phyloP scores from a whole-genome alignment of 2,329 filamentous ascomycete genomes.

The Neurospora sp. region DNA sequence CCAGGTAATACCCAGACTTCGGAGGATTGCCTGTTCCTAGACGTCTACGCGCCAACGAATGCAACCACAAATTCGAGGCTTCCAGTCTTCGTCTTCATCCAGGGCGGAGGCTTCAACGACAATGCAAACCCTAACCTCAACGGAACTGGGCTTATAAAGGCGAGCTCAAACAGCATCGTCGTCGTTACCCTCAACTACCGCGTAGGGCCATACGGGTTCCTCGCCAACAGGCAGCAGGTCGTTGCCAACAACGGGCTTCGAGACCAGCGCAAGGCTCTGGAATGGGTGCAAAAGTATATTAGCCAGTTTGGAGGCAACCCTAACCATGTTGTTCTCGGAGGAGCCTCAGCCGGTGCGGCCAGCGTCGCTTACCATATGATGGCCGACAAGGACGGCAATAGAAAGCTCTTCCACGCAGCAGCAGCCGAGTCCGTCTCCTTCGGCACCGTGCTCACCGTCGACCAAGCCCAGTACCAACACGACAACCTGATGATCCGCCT shows the following conservation, averaged over 20 bases:
- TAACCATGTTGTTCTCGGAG: constrained; percentile 51
- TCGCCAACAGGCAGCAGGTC: constrained; percentile 47
- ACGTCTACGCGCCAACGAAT: constrained; percentile 50
- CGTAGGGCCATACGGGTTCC: constrained; percentile 64
- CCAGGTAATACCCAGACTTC: constrained; percentile 21
- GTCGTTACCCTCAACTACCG: constrained; percentile 70
- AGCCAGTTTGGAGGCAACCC: constrained; percentile 40
- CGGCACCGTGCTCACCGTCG: constrained; percentile 34
- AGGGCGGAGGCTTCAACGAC: constrained; percentile 46
- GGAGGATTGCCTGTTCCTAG: constrained; percentile 63
- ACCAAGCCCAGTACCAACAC: constrained; percentile 43
- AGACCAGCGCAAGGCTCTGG: constrained; percentile 58
- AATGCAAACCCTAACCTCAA: constrained; percentile 39
- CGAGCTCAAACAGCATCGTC: constrained; percentile 49
- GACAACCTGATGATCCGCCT: constrained; percentile 35
- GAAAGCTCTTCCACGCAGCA: constrained; percentile 40
- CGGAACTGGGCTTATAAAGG: constrained; percentile 46
- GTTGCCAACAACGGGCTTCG: constrained; percentile 59
- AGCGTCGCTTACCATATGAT: constrained; percentile 56
- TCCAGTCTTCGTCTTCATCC: constrained; percentile 27
- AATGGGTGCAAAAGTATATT: constrained; percentile 63
- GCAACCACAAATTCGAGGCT: constrained; percentile 34
- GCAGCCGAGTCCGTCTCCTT: constrained; percentile 44
- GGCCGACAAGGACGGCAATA: constrained; percentile 39
- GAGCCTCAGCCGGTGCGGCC: constrained; percentile 57